Evolutionary conservation across 768 basidiomycete species (phyloP).

Genomic region (Thelephora aurantiotincta): DNA sequence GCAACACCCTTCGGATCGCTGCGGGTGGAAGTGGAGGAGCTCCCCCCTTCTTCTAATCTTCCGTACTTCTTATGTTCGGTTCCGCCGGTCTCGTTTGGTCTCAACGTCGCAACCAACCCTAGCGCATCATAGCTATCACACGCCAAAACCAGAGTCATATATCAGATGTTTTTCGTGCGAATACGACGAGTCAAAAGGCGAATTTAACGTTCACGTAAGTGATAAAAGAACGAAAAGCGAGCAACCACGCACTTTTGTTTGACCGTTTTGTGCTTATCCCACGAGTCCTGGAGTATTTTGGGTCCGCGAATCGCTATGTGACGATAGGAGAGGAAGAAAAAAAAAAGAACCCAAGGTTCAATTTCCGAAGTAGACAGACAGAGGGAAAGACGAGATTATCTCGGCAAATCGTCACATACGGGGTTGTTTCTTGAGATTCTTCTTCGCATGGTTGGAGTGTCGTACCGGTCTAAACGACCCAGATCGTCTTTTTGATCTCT

Average conservation of each 20-base stretch:
- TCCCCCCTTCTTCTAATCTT: slow-evolving; percentile 5
- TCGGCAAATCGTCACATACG: slow-evolving; percentile 28
- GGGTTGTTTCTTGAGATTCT: slow-evolving; percentile 65
- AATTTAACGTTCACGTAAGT: too few species aligned
- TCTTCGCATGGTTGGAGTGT: slow-evolving; percentile 62
- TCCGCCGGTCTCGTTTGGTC: slow-evolving; percentile 57
- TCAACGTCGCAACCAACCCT: slow-evolving; percentile 56
- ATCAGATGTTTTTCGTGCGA: not conserved
- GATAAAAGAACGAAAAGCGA: not conserved
- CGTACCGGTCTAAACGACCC: slow-evolving; percentile 59
- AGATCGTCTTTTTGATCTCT: slow-evolving; percentile 76
- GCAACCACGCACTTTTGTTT: slow-evolving; percentile 67
- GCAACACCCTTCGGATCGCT: not conserved
- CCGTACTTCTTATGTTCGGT: slow-evolving; percentile 27
- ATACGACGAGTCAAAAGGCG: too few species aligned
- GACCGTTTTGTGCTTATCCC: slow-evolving; percentile 81
- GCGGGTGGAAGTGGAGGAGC: slow-evolving; percentile 10
- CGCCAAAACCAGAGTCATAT: slow-evolving; percentile 3
- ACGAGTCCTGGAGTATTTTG: slow-evolving; percentile 65
- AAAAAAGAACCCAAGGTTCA: too few species aligned
- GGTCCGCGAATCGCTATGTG: slow-evolving; percentile 65
- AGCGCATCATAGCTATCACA: slow-evolving; percentile 54
- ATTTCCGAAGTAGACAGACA: not conserved
- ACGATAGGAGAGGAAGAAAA: too few species aligned
- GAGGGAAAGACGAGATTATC: slow-evolving; percentile 5